Evolutionary conservation across 208 protist genomes (phyloP), one percentile per base, ranked within the genome.

Genomic region (Leishmania guyanensis): DNA sequence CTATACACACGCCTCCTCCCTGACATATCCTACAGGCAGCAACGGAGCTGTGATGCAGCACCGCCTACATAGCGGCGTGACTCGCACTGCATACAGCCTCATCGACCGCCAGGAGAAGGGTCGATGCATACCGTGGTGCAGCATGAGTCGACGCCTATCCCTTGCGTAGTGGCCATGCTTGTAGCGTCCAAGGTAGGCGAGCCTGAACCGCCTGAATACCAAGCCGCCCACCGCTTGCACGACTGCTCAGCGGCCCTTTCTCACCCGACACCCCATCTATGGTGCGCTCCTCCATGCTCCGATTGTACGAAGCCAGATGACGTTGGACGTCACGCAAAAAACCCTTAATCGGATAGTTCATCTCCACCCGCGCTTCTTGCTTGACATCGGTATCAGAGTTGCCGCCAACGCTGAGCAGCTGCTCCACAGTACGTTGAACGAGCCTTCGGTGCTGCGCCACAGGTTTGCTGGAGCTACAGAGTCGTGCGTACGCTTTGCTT

Each of bases 301-400:
- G 83, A 14, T 87, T 91, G 84, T 94, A 94, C 3, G 64, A 80
- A 6, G 82, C 79, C 4, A 95, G 74, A 39, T 83, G 80, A 4
- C 87, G 86, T 78, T 95, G 93, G 29, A 87, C 86, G 29, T 94
- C 89, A 14, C 83, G 83, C 29, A 96, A 78, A 80, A 96, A 94
- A 0, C 85, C 81, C 26, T 80, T 75, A 17, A 80, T 53, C 6
- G 90, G 87, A 79, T 90, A 90, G 43, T 51, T 69, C 14, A 77
- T 22, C 48, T 68, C 56, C 12, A 89, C 12, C 16, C 26, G 20
- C 66, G 65, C 43, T 70, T 69, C 68, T 17, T 58, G 9, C 14
- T 60, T 36, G 65, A 29, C 29, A 43, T 39, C 22, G 22, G 33
- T 22, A 54, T 50, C n/a, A 26, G 75, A 4, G n/a, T 39, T 46